Base-by-base conservation (phyloP, 768 basidiomycete species). In the Clavulina sp. region DNA sequence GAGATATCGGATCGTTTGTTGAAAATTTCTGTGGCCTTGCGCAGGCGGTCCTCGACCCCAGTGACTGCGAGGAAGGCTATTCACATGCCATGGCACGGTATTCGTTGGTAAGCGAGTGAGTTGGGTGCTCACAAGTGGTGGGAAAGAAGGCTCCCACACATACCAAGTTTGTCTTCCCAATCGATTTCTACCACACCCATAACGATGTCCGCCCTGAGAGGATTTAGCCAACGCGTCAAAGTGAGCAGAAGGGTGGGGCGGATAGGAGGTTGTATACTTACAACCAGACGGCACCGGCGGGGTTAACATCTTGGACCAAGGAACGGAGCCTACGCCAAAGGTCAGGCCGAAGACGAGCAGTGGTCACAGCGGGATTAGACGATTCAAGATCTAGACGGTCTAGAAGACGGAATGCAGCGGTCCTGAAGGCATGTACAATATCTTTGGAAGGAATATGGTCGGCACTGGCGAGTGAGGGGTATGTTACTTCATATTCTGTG, bases 171-270 rank as follows among this genome's bases (percentile, higher is more conserved):
- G 62, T 87, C 84, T 2, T 65, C 66, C 56, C 81, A 81, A 50
- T 81, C 81, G 2, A 71, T 73, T 49, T 76, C 74, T 19, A 80
- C 64, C n/a, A 66, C 71, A 31, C 63, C 56, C 16, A 85, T 71
- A 31, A 87, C 70, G 9, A 84, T 76, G 59, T 87, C 84, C 0
- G 82, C 81, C 72, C 85, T 77, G n/a, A n/a, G n/a, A n/a, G n/a
- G n/a, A n/a, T n/a, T n/a, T n/a, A n/a, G n/a, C 76, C 80, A 82
- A 19, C 34, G 34, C 34, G 34, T 38, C 34, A 7, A 7, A 7
- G 19, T 19, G 34, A 19, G 34, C 34, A 7, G 34, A 7, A 38
- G 34, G 34, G 34, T 38, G 34, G 9, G 34, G 9, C 34, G 19
- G 19, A 38, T 19, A 38, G 19, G 34, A 38, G 34, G 34, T 38